Percentiles rank a stretch among this genome's conserved stretches.
Evolutionary conservation across 192 early-diverging fungal species (phyloP).

Genomic region (Thamnidium elegans): DNA sequence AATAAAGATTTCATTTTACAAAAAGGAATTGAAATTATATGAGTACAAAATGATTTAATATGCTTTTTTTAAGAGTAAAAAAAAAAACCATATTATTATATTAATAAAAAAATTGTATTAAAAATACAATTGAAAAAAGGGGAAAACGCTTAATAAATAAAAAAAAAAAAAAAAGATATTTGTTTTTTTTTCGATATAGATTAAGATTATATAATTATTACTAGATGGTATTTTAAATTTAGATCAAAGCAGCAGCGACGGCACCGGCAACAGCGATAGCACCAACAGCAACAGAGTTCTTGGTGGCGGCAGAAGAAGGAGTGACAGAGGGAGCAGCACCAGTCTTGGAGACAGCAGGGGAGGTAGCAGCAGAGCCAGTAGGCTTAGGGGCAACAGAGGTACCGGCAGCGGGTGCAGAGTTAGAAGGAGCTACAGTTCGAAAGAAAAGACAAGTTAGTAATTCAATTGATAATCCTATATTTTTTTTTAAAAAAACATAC

Average conservation of each 20-base stretch:
- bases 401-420: conserved; percentile 4
- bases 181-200: too few species aligned
- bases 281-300: conserved; percentile 11
- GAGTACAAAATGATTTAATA: too few species aligned
- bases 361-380: background rate
- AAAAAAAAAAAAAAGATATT: too few species aligned
- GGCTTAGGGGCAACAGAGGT: background rate
- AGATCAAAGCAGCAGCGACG: conserved; percentile 16
- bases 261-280: conserved; percentile 16
- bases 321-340: conserved; percentile 1
- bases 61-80: too few species aligned
- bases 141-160: too few species aligned
- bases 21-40: too few species aligned
- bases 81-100: too few species aligned
- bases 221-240: conserved; percentile 1
- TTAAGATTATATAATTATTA: too few species aligned
- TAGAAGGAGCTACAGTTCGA: conserved; percentile 1
- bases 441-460: conserved; percentile 1
- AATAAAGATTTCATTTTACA: too few species aligned
- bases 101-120: too few species aligned
- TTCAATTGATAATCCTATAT: background rate
- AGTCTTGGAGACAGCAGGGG: conserved; percentile 8
- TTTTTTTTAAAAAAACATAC: background rate
- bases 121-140: too few species aligned
- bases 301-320: conserved; percentile 2